Evolutionary conservation across 2,329 filamentous ascomycete genomes (phyloP).

Genomic region (Thelonectria discophora): DNA sequence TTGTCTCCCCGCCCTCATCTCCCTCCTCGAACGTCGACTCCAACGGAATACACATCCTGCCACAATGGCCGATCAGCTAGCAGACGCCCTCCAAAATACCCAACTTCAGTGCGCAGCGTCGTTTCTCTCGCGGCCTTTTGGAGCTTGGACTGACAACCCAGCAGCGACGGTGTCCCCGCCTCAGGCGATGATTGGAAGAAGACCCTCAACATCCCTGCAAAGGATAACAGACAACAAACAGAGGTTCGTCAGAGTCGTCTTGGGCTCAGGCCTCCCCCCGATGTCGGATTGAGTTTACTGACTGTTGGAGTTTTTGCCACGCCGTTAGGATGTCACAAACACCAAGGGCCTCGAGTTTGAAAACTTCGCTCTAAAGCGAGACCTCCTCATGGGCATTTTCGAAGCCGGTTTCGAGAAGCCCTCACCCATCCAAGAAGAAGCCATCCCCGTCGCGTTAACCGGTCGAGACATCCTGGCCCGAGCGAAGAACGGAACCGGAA

Average conservation of each 20-base stretch:
- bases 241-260: constrained; percentile 62
- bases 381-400: constrained; percentile 98
- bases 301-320: constrained; percentile 27
- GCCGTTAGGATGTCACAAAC: constrained; percentile 89
- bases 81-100: constrained; percentile 55
- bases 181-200: constrained; percentile 75
- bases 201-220: constrained; percentile 74
- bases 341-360: constrained; percentile 98
- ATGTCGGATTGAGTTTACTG: constrained; percentile 20
- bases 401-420: constrained; percentile 99
- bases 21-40: constrained; percentile 33
- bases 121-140: constrained; percentile 32
- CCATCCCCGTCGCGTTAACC: constrained; percentile 94
- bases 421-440: constrained; percentile 98
- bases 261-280: constrained; percentile 5
- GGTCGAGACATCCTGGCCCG: constrained; percentile 94
- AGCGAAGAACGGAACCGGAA: constrained; percentile 98
- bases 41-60: constrained; percentile 43
- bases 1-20: constrained; percentile 26
- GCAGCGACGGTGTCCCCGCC: constrained; percentile 58
- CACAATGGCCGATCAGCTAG: constrained; percentile 57
- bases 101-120: constrained; percentile 51
- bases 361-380: constrained; percentile 93
- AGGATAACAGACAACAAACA: constrained; percentile 82
- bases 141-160: constrained; percentile 48